Evolutionary conservation across 1,284 basidiomycete genomes (phyloP), one percentile per base, ranked within the genome.

Genomic region (Ceratobasidium theobromae): DNA sequence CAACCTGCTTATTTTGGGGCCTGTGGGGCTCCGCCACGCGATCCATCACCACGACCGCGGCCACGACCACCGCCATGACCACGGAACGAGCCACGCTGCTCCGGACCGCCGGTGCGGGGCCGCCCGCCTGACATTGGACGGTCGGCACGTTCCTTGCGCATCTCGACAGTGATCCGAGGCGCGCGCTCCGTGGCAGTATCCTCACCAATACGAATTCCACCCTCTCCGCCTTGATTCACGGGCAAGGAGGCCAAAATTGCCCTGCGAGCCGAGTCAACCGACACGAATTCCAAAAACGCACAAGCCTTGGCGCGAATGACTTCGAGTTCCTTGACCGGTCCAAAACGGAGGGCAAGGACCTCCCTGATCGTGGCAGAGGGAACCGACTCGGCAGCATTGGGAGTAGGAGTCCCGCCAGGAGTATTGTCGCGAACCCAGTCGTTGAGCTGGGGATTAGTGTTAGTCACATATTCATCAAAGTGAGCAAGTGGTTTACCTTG

Each of bases 281-380:
- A 80, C 38, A 76, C 77, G 78, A 96, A 99, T 76, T 98, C 95
- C 73, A 95, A 83, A 82, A 98, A 98, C 0, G 95, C 96, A 74
- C 95, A 98, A 0, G 91, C 93, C 77, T 94, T 96, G 75, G 74
- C 74, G 70, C 90, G 88, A 54, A 97, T 88, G 72, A 98, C 88
- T 77, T 98, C 94, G 53, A 94, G 78, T 54, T 95, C 92, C 77
- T 91, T 92, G 74, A 97, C 82, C 2, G 87, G 82, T 4, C 95
- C 95, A 76, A 98, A 98, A 51, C 87, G 86, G 35, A 79, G 73
- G 4, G 81, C 79, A 28, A 98, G 84, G 9, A 81, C 79, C 25
- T 78, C 77, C 53, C 77, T 80, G 33, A 98, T 82, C 1, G 83
- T 79, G 18, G 77, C 72, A 60, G 87, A 82, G 66, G 86, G 80